phyloP scores from a whole-genome alignment of 1,284 basidiomycete species.

The Takashimella tepidaria region DNA sequence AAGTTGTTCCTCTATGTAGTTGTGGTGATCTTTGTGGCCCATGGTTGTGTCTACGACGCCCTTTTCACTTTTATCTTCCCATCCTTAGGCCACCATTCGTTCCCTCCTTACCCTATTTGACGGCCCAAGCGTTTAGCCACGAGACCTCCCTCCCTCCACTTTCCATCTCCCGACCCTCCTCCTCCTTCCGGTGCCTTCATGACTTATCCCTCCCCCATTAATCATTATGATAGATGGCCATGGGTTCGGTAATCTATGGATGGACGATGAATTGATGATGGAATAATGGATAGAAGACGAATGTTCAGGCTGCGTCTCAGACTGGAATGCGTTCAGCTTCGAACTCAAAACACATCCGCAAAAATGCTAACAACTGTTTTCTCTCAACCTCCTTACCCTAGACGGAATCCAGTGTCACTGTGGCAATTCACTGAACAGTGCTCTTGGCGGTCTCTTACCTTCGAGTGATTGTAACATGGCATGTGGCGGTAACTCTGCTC shows the following conservation, averaged over 20 bases:
- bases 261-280: too few relatives aligned
- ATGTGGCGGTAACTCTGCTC: not conserved
- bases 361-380: too few relatives aligned
- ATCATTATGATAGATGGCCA: not conserved
- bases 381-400: not conserved
- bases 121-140: not conserved
- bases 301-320: too few relatives aligned
- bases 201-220: too few relatives aligned
- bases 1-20: conserved; percentile 2
- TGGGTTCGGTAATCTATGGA: too few relatives aligned
- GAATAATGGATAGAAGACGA: too few relatives aligned
- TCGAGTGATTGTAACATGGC: not conserved
- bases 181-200: not conserved
- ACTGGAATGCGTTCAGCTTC: too few relatives aligned
- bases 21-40: not conserved
- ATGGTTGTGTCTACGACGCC: not conserved
- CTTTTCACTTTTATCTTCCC: not conserved
- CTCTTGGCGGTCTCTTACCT: not conserved
- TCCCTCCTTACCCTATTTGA: too few relatives aligned
- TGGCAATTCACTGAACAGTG: conserved; percentile 5
- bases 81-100: not conserved
- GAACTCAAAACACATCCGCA: too few relatives aligned
- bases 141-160: not conserved
- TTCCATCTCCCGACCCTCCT: not conserved
- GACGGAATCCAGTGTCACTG: conserved; percentile 10